Evolutionary conservation across 345 rosid species (phyloP).

Genomic region (Sisymbrium altissimum): DNA sequence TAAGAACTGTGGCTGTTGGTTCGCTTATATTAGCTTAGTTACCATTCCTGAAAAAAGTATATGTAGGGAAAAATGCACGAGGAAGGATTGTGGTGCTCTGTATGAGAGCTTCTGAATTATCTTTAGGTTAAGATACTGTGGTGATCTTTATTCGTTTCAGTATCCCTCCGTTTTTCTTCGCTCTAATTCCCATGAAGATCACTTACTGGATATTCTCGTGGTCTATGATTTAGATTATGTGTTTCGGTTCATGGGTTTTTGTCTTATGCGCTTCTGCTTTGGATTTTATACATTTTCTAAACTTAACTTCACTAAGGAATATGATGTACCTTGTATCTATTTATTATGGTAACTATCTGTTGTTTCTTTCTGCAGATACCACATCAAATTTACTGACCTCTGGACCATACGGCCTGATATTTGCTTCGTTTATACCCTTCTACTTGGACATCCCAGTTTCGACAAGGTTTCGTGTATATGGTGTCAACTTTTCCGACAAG

Average conservation of each 20-base stretch:
- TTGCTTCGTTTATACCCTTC: constrained; percentile 90
- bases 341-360: no score
- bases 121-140: not conserved
- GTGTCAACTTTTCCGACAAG: constrained; percentile 81
- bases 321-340: not conserved
- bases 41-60: not conserved
- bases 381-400: constrained; percentile 54
- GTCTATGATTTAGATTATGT: not conserved
- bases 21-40: not conserved
- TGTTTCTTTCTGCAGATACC: constrained; percentile 53
- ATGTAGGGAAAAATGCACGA: not conserved
- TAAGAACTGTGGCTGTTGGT: not conserved
- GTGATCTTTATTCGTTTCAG: not conserved
- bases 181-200: not conserved
- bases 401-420: constrained; percentile 95
- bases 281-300: not conserved
- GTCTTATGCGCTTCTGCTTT: not conserved
- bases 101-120: not conserved
- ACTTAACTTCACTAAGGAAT: not conserved
- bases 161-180: not conserved
- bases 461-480: constrained; percentile 68
- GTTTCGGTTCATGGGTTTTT: not conserved
- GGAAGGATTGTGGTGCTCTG: constrained; percentile 2
- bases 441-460: constrained; percentile 93
- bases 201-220: not conserved